Evolutionary conservation across 2,329 filamentous ascomycete species (phyloP).

Genomic region (Botrytis elliptica): DNA sequence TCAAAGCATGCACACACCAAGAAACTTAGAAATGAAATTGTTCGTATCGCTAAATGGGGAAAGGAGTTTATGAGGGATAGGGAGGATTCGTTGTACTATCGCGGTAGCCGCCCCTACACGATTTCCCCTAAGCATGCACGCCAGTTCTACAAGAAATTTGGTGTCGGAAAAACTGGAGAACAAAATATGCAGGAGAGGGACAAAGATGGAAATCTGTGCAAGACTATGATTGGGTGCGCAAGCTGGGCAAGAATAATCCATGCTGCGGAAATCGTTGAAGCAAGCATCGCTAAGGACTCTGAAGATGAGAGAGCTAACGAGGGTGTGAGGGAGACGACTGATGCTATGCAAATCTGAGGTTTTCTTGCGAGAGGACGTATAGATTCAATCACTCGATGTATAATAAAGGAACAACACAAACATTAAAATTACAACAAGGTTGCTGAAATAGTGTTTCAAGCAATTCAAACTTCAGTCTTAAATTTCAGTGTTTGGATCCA

Average conservation of each 20-base stretch:
- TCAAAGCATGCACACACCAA: slow-evolving; percentile 21
- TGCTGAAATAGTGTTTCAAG: neutral
- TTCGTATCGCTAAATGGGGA: slow-evolving; percentile 27
- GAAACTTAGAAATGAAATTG: slow-evolving; percentile 21
- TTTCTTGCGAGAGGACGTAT: neutral
- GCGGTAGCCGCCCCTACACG: slow-evolving; percentile 27
- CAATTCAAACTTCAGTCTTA: neutral
- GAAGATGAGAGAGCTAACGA: neutral
- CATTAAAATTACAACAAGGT: neutral
- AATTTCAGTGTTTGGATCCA: neutral
- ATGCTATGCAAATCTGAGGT: neutral
- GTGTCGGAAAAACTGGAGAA: slow-evolving; percentile 16
- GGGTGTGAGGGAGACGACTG: neutral
- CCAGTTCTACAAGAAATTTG: slow-evolving; percentile 27
- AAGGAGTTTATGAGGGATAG: slow-evolving; percentile 28
- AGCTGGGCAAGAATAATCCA: slow-evolving; percentile 28
- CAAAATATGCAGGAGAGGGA: slow-evolving; percentile 28
- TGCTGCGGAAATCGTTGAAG: slow-evolving; percentile 17
- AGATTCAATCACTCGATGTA: neutral
- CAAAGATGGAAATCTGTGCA: slow-evolving; percentile 28
- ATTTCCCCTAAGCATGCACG: slow-evolving; percentile 24
- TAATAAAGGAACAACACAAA: neutral
- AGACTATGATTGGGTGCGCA: slow-evolving; percentile 30
- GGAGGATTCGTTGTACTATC: slow-evolving; percentile 26
- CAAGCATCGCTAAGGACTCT: neutral